Base-by-base conservation (phyloP, 2,329 filamentous ascomycete genomes). In the Didymella lethalis region DNA sequence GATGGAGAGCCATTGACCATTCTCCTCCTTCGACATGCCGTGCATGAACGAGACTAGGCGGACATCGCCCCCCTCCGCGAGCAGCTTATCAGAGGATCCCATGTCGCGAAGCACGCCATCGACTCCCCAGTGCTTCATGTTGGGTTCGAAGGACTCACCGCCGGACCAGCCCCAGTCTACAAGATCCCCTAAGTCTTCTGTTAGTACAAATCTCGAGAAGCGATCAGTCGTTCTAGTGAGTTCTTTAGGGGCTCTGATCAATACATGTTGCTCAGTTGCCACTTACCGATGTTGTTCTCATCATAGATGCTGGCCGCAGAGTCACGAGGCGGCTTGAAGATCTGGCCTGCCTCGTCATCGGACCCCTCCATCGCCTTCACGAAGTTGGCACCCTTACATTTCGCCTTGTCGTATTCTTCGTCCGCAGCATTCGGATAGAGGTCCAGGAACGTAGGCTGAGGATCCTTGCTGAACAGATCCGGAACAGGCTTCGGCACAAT, bases 91-190 rank as follows among this genome's bases (percentile, higher is more conserved):
- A 0, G 41, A 38, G 10, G 50, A 25, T 5, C 32, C 50, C 25
- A 53, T 53, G 4, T 40, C 50, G 4, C 50, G 50, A n/a, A 53
- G 41, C 10, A 46, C 41, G 14, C 43, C 29, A n/a, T 53, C 50
- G 25, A 53, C 10, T 23, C 50, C 50, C 8, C 14, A 46, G 7
- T 36, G 10, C 23, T 32, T 34, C 50, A 53, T 38, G 32, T 12
- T 11, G 28, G 26, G 28, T 7, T 23, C 49, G n/a, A 10, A 16
- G 12, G 29, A n/a, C 8, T 45, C 36, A 12, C 32, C 18, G 7
- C 36, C 29, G 4, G 28, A 23, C 41, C 50, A 53, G 14, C 50
- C 41, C 41, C 50, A 46, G 2, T 31, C 32, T 3, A 14, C 11
- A n/a, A 53, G 11, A 8, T 53, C 50, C 2, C 40, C 50, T 53